Evolutionary conservation across 148 eudicot genomes (phyloP).

Genomic region (Camellia sinensis): DNA sequence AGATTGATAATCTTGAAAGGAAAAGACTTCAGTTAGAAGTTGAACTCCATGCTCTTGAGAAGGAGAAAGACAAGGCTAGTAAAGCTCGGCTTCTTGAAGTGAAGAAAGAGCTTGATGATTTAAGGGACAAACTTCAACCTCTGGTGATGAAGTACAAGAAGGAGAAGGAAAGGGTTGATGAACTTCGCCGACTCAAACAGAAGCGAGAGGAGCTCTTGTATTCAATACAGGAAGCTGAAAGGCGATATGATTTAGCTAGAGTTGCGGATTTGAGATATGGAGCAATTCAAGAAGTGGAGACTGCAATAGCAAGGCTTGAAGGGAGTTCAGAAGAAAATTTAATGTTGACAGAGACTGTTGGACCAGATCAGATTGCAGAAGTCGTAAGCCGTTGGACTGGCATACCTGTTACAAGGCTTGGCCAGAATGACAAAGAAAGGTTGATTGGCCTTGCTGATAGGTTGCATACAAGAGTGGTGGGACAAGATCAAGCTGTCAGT

Average conservation of each 20-base stretch:
- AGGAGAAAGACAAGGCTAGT: constrained; percentile 77
- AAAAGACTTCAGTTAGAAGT: constrained; percentile 69
- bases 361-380: constrained; percentile 77
- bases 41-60: constrained; percentile 79
- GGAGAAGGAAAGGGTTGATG: constrained; percentile 74
- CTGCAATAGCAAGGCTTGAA: constrained; percentile 52
- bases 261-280: constrained; percentile 72
- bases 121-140: constrained; percentile 78
- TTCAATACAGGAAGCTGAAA: constrained; percentile 66
- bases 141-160: constrained; percentile 60
- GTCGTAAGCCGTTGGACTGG: constrained; percentile 85
- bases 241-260: constrained; percentile 64
- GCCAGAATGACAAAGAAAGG: constrained; percentile 67
- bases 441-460: constrained; percentile 54
- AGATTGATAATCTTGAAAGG: constrained; percentile 75
- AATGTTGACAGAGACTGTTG: constrained; percentile 70
- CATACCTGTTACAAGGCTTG: constrained; percentile 68
- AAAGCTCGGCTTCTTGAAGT: constrained; percentile 69
- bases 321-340: constrained; percentile 31
- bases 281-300: constrained; percentile 64
- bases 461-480: constrained; percentile 36
- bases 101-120: constrained; percentile 56
- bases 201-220: constrained; percentile 58
- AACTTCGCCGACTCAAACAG: constrained; percentile 55
- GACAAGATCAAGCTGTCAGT: constrained; percentile 32